phyloP scores from a whole-genome alignment of 495 filamentous ascomycete genomes.

The Lophium mytilinum region DNA sequence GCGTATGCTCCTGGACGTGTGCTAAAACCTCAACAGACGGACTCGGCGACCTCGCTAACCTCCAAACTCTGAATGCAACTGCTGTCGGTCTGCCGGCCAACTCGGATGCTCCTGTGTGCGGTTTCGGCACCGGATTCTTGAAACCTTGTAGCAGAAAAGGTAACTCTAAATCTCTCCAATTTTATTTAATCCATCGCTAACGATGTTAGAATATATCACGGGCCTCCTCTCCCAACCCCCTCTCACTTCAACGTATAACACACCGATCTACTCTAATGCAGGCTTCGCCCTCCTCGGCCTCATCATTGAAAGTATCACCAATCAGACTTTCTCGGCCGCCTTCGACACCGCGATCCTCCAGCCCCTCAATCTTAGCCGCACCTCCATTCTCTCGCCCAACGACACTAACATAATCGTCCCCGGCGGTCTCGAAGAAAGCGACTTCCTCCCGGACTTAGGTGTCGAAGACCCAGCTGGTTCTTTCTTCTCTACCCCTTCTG shows the following conservation, averaged over 20 bases:
- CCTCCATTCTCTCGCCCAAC: slow-evolving; percentile 32
- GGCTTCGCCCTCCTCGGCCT: slow-evolving; percentile 1
- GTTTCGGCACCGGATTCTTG: not conserved
- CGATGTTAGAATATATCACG: not conserved
- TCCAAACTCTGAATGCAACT: not conserved
- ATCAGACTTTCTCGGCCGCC: slow-evolving; percentile 3
- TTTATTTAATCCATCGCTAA: not conserved
- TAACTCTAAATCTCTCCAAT: not conserved
- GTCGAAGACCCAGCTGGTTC: slow-evolving; percentile 44
- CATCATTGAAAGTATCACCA: slow-evolving; percentile 10
- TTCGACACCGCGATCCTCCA: slow-evolving; percentile 26
- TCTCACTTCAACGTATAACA: slow-evolving; percentile 9
- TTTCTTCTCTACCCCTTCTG: slow-evolving; percentile 46
- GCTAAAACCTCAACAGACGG: not conserved
- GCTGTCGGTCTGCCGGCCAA: not conserved
- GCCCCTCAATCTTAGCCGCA: slow-evolving; percentile 36
- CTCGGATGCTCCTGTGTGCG: not conserved
- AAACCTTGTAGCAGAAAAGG: not conserved
- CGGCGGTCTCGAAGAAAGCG: slow-evolving; percentile 34
- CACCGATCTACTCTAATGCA: slow-evolving; percentile 11
- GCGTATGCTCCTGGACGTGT: too few relatives aligned
- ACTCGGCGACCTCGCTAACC: not conserved
- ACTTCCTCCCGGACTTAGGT: not conserved
- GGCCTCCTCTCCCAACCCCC: not conserved
- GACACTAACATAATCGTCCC: slow-evolving; percentile 33